phyloP scores from a whole-genome alignment of 2,329 filamentous ascomycete species.

The Paecilomyces dactylethromorphus region DNA sequence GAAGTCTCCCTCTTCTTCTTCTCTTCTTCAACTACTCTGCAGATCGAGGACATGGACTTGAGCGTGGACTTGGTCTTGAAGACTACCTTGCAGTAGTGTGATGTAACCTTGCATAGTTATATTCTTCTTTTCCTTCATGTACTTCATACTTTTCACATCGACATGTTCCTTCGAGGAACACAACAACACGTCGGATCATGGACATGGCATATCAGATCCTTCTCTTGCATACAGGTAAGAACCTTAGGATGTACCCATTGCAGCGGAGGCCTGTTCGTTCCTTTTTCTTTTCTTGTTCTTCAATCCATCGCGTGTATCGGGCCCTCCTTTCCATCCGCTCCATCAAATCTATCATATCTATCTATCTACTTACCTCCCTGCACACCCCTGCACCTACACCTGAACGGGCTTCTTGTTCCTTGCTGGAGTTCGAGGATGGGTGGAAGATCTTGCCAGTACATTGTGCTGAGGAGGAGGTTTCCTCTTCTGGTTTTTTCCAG shows the following conservation, averaged over 20 bases:
- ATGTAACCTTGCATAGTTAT: neutral
- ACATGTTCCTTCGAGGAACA: neutral
- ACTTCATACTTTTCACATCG: neutral
- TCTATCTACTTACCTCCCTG: neutral
- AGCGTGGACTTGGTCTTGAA: neutral
- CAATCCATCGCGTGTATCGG: too few relatives aligned
- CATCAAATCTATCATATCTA: neutral
- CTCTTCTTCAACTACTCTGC: neutral
- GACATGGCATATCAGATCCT: neutral
- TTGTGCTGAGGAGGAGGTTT: slow-evolving; percentile 1
- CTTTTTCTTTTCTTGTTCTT: neutral
- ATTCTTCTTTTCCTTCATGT: neutral
- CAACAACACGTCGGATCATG: neutral
- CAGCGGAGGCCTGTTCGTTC: neutral
- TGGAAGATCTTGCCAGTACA: slow-evolving; percentile 6
- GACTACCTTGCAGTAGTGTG: neutral
- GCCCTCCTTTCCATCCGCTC: neutral
- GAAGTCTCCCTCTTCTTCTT: neutral
- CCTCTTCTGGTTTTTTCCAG: neutral
- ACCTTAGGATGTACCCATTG: neutral
- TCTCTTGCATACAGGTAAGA: neutral
- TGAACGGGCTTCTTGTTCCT: neutral
- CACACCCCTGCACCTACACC: neutral
- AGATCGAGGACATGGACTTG: neutral
- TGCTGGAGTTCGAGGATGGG: neutral